Base-by-base conservation (phyloP, 192 early-diverging fungal species). In the Radiomyces spectabilis region DNA sequence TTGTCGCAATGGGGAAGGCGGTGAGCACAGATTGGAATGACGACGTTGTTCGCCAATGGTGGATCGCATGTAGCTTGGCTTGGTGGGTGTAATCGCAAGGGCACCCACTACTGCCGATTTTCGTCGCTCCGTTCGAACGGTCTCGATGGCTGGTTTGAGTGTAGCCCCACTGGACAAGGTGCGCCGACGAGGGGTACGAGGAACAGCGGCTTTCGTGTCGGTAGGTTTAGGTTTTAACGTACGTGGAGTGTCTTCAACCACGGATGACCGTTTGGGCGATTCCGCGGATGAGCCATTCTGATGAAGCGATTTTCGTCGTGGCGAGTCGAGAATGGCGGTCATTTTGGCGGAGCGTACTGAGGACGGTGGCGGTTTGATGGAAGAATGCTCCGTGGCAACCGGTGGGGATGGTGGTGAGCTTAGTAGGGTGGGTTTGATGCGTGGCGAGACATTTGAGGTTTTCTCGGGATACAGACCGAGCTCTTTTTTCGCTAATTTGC, bases 111-210 rank as follows among this genome's bases (percentile, higher is more conserved):
- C 18, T 2, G 27, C 15, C 12, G 42, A 44, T 24, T 44, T 44
- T 9, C 22, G 42, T 3, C 42, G 42, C 39, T 40, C 39, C 21
- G 8, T 8, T 4, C 39, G n/a, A 4, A 35, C 18, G 30, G 41
- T n/a, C n/a, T n/a, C n/a, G n/a, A n/a, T n/a, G n/a, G n/a, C n/a
- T n/a, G n/a, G n/a, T n/a, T n/a, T n/a, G n/a, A n/a, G 42, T 19
- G 55, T 13, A 45, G 55, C 38, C n/a, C 33, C 42, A 30, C 15
- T 57, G 18, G 55, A 57, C 2, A 57, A 26, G 1, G 55, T 57
- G 24, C 55, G 43, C 30, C 45, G 41, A 37, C 55, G 44, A 4
- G 44, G 42, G 44, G 31, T 24, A n/a, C 29, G 31, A 25, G 19
- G 22, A 44, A 10, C 9, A 34, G 50, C 21, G n/a, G n/a, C n/a